phyloP scores from a whole-genome alignment of 768 basidiomycete species.

The Rhizopogon vinicolor region DNA sequence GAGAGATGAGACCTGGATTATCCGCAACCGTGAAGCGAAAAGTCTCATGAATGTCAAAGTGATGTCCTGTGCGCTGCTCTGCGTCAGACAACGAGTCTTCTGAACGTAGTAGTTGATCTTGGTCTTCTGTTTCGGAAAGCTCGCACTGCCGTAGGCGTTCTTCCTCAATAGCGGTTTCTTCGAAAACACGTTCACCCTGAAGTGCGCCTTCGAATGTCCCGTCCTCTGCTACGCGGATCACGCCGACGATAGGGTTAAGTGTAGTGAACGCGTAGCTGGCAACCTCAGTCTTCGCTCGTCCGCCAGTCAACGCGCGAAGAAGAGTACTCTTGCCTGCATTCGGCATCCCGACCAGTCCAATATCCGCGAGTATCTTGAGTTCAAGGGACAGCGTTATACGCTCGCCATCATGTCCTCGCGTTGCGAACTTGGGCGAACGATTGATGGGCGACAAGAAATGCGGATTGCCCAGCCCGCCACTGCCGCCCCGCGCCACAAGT shows the following conservation, averaged over 20 bases:
- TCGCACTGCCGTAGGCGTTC: constrained; percentile 38
- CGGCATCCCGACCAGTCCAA: constrained; percentile 95
- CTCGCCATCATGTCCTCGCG: constrained; percentile 68
- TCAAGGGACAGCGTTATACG: constrained; percentile 81
- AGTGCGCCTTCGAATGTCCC: constrained; percentile 67
- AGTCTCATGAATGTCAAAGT: constrained; percentile 60
- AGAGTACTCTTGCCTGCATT: constrained; percentile 94
- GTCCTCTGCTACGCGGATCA: constrained; percentile 79
- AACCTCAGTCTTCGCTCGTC: constrained; percentile 78
- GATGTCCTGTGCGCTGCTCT: constrained; percentile 34
- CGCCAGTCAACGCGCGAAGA: constrained; percentile 82
- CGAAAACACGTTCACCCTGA: constrained; percentile 46
- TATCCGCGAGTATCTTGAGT: constrained; percentile 89
- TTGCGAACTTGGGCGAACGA: constrained; percentile 85
- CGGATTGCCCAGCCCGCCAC: constrained; percentile 85
- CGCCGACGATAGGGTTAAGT: constrained; percentile 88
- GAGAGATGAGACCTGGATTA: constrained; percentile 88
- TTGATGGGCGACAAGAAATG: constrained; percentile 66
- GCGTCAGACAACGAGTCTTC: constrained; percentile 11
- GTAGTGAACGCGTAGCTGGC: constrained; percentile 95
- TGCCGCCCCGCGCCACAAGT: constrained; percentile 72
- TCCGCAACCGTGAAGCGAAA: constrained; percentile 96
- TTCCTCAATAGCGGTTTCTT: constrained; percentile 62
- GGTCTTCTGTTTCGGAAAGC: constrained; percentile 26
- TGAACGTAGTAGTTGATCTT: not conserved